Base-by-base conservation (phyloP, 2,329 filamentous ascomycete species). In the Fusarium mundagurra region DNA sequence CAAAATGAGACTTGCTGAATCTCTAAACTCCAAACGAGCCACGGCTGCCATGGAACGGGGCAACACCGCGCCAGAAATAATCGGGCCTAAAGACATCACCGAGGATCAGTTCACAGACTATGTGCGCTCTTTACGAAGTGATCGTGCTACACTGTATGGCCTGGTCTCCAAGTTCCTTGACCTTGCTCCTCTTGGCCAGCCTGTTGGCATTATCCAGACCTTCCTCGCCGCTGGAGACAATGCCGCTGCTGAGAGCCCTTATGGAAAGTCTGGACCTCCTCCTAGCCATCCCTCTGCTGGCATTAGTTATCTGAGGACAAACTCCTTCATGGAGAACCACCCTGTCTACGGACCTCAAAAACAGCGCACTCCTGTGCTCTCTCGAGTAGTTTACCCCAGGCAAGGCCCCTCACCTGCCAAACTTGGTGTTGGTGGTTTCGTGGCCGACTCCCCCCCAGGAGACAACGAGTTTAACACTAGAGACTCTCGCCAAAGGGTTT, bases 141-240 rank as follows among this genome's bases (percentile, higher is more conserved):
- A 91, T 64, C 85, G 86, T 11, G 78, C 83, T 16, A 81, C 83
- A 13, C 82, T 92, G 7, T 91, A 87, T 79, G 83, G 83, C 12
- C 81, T 88, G 47, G 87, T 92, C 50, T 86, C 89, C 77, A 84
- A 86, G 64, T 92, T 92, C 80, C 83, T 92, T 58, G 91, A 92
- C 75, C 86, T 92, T 22, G 88, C 88, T 5, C 89, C 89, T 2
- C 78, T 91, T 27, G 81, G 81, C 39, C 79, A 77, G 60, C 79
- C 78, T 20, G 75, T 80, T 31, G 80, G 80, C 43, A 64, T 80
- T 38, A 64, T 76, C 47, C 61, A 79, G 29, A 76, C 78, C 29
- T 71, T 81, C 50, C 66, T 79, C 39, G 73, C 75, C 8, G 67
- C 73, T 18, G 69, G 73, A 22, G 76, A 76, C n/a, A 73, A 72